Evolutionary conservation across 768 basidiomycete genomes (phyloP).

Genomic region (Calocybe cyanea): DNA sequence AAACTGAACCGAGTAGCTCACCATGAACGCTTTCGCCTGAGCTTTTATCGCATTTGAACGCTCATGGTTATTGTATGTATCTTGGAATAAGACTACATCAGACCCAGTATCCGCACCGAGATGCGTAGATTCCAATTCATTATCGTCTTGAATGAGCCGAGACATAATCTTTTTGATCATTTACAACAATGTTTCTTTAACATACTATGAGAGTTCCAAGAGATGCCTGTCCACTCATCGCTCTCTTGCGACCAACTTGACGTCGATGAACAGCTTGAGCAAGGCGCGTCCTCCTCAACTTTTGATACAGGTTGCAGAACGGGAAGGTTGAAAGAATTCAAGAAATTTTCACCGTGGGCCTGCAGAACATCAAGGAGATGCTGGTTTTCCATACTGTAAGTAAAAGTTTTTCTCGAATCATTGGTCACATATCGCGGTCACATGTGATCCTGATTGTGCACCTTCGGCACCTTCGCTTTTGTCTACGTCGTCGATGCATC

Average conservation of each 20-base stretch:
- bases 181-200: neutral
- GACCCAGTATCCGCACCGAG: too few species aligned
- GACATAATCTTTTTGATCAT: constrained; percentile 25
- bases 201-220: constrained; percentile 6
- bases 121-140: too few species aligned
- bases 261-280: constrained; percentile 7
- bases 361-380: constrained; percentile 40
- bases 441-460: constrained; percentile 6
- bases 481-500: constrained; percentile 12
- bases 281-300: constrained; percentile 17
- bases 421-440: neutral
- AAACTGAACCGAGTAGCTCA: constrained; percentile 24
- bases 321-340: constrained; percentile 35
- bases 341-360: constrained; percentile 44
- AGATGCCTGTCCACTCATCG: constrained; percentile 42
- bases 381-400: constrained; percentile 19
- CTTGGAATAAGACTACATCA: constrained; percentile 57
- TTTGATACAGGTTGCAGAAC: constrained; percentile 13
- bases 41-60: constrained; percentile 25
- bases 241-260: constrained; percentile 12
- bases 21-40: constrained; percentile 74
- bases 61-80: constrained; percentile 13
- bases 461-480: neutral
- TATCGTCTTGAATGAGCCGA: too few species aligned
- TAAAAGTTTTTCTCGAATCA: neutral